phyloP scores from a whole-genome alignment of 2,329 filamentous ascomycete genomes.

The Didymella lethalis region DNA sequence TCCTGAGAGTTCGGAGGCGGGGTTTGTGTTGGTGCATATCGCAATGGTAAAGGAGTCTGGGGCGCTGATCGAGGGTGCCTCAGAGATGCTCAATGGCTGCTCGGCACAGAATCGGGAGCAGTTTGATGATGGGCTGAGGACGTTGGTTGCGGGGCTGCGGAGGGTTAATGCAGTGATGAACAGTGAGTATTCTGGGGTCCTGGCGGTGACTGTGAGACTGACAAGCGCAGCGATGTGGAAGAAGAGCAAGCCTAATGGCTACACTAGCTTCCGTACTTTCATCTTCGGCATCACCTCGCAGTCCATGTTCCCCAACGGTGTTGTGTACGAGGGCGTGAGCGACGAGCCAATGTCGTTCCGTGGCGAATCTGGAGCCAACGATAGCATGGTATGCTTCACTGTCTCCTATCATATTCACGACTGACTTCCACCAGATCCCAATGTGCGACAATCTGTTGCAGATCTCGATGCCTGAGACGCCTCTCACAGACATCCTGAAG shows the following conservation, averaged over 20 bases:
- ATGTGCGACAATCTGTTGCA: constrained; percentile 87
- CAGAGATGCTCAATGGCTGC: constrained; percentile 68
- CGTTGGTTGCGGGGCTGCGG: constrained; percentile 67
- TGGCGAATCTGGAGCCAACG: constrained; percentile 92
- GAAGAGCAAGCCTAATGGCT: constrained; percentile 82
- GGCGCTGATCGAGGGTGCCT: constrained; percentile 75
- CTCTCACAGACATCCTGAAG: constrained; percentile 83
- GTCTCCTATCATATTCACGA: neutral
- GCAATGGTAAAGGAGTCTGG: constrained; percentile 93
- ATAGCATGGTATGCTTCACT: constrained; percentile 72
- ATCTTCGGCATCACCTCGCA: constrained; percentile 96
- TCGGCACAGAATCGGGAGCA: constrained; percentile 55
- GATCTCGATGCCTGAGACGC: constrained; percentile 86
- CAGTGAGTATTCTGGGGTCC: constrained; percentile 52
- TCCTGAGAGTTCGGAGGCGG: constrained; percentile 86
- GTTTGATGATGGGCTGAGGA: constrained; percentile 65
- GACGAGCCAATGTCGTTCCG: constrained; percentile 81
- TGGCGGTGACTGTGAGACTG: neutral
- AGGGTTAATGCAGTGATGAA: constrained; percentile 85
- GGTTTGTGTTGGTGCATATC: constrained; percentile 94
- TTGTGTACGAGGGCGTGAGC: constrained; percentile 85
- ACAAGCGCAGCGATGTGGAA: constrained; percentile 77
- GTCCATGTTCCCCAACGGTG: constrained; percentile 92
- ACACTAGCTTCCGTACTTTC: constrained; percentile 88
- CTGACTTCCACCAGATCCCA: constrained; percentile 65